Evolutionary conservation across 768 basidiomycete genomes (phyloP).

Genomic region (Termitomyces titanicus): DNA sequence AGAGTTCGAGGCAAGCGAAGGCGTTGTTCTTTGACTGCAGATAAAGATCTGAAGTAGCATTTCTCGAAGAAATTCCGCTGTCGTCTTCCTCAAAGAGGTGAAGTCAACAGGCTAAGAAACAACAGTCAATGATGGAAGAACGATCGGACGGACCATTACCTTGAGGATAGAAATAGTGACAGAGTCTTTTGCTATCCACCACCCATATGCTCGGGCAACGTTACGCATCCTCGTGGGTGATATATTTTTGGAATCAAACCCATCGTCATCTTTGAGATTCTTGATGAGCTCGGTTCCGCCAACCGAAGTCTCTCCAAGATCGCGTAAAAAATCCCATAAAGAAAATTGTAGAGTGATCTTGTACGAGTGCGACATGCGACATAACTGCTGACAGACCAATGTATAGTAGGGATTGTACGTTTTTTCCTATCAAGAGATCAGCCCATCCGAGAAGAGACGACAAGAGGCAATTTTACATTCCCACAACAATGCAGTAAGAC

Average conservation of each 20-base stretch:
- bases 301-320: slow-evolving; percentile 79
- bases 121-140: not conserved
- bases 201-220: slow-evolving; percentile 82
- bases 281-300: slow-evolving; percentile 80
- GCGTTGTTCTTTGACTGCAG: slow-evolving; percentile 71
- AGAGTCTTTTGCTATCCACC: slow-evolving; percentile 89
- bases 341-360: slow-evolving; percentile 93
- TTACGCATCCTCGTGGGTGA: slow-evolving; percentile 61
- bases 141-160: slow-evolving; percentile 38
- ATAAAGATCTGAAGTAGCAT: slow-evolving; percentile 69
- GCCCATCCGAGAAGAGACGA: not conserved
- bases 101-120: slow-evolving; percentile 82
- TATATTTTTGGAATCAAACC: slow-evolving; percentile 48
- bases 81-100: slow-evolving; percentile 60
- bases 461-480: slow-evolving; percentile 50
- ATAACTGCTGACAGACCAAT: slow-evolving; percentile 82
- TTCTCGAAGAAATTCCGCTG: slow-evolving; percentile 63
- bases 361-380: slow-evolving; percentile 74
- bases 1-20: slow-evolving; percentile 42
- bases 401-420: slow-evolving; percentile 95
- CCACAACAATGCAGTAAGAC: slow-evolving; percentile 92
- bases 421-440: slow-evolving; percentile 59
- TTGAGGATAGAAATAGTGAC: slow-evolving; percentile 77
- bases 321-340: slow-evolving; percentile 95
- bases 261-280: slow-evolving; percentile 47